Evolutionary conservation across 805 yeast genomes (phyloP).

Genomic region (Torulaspora franciscae): DNA sequence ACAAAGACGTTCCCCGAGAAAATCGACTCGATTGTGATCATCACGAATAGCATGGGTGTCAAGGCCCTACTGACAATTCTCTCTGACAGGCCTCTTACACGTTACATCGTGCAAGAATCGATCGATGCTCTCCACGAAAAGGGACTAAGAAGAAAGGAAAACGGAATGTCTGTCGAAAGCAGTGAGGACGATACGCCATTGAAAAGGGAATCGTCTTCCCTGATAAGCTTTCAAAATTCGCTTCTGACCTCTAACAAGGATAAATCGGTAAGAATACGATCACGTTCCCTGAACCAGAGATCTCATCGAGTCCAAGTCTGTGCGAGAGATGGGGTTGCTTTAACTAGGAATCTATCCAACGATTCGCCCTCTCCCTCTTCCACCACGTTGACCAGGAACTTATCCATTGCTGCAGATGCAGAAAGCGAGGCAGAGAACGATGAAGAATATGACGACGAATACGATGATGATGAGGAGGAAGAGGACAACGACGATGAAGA

Average conservation of each 20-base stretch:
- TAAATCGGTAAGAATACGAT: slow-evolving; percentile 32
- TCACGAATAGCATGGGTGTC: slow-evolving; percentile 35
- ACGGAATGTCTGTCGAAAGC: slow-evolving; percentile 8
- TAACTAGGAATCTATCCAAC: slow-evolving; percentile 1
- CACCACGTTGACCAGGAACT: too few relatives aligned
- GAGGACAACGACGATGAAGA: slow-evolving; percentile 36
- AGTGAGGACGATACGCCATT: slow-evolving; percentile 21
- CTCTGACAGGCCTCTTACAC: slow-evolving; percentile 33
- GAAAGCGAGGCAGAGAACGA: slow-evolving; percentile 7
- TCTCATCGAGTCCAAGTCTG: slow-evolving; percentile 14
- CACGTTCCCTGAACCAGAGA: slow-evolving; percentile 26
- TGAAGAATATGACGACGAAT: slow-evolving; percentile 29
- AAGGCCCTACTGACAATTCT: slow-evolving; percentile 34
- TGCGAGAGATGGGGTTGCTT: slow-evolving; percentile 8
- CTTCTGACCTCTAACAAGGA: slow-evolving; percentile 35
- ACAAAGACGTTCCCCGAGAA: neutral
- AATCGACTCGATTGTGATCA: slow-evolving; percentile 27
- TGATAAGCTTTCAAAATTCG: slow-evolving; percentile 30
- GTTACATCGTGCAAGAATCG: slow-evolving; percentile 30
- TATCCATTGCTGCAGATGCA: too few relatives aligned
- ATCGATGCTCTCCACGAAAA: slow-evolving; percentile 25
- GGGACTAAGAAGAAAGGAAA: slow-evolving; percentile 16
- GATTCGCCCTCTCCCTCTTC: neutral
- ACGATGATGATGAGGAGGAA: slow-evolving; percentile 34
- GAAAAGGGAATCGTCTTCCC: slow-evolving; percentile 31